A percentile compares a stretch with the other conserved stretches of the same genome.
phyloP scores from a whole-genome alignment of 2,329 filamentous ascomycete species.

The Ploettnerulaceae sp. region DNA sequence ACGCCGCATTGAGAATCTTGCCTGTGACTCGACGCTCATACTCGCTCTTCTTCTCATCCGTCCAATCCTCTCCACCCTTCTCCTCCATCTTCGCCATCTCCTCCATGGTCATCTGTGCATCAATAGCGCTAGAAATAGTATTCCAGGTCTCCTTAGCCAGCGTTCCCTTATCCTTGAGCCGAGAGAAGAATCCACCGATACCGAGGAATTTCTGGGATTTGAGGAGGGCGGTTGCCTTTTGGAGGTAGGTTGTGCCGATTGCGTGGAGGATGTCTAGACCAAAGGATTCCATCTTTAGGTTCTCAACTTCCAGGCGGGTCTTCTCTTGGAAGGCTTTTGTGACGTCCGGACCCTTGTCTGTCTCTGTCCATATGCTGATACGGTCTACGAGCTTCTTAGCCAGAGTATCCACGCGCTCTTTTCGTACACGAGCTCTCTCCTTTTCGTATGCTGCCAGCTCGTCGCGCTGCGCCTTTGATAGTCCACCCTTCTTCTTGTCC shows the following conservation, averaged over 20 bases:
- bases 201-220: conserved; percentile 97
- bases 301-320: conserved; percentile 90
- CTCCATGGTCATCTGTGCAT: conserved; percentile 97
- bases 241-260: conserved; percentile 84
- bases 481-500: conserved; percentile 82
- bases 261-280: conserved; percentile 94
- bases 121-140: conserved; percentile 92
- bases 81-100: conserved; percentile 97
- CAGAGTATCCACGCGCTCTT: conserved; percentile 85
- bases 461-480: conserved; percentile 90
- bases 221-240: conserved; percentile 80
- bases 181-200: conserved; percentile 89
- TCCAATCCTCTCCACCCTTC: conserved; percentile 94
- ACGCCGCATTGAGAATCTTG: conserved; percentile 95
- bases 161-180: conserved; percentile 93
- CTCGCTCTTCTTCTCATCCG: conserved; percentile 92
- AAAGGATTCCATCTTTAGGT: conserved; percentile 98
- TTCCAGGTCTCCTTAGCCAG: conserved; percentile 98
- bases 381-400: conserved; percentile 82
- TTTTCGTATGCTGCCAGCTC: conserved; percentile 83
- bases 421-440: conserved; percentile 75
- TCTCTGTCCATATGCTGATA: conserved; percentile 94
- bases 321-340: conserved; percentile 90
- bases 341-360: conserved; percentile 80
- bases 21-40: conserved; percentile 94